Evolutionary conservation across 1,284 basidiomycete species (phyloP), one percentile per base, ranked within the genome.

Genomic region (Ganoderma boninense): DNA sequence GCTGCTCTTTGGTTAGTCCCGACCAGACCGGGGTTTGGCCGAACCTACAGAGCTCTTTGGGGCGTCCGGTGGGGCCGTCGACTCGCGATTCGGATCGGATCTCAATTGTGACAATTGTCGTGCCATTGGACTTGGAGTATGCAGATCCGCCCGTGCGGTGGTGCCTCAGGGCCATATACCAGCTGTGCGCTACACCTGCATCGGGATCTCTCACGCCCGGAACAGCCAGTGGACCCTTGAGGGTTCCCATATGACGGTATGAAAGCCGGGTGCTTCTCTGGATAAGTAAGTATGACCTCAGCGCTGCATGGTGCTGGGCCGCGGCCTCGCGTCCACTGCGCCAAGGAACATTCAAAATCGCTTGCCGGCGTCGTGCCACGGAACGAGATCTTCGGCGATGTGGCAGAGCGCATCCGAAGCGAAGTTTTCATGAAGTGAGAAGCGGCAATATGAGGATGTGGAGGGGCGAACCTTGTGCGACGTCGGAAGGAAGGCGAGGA

Each of bases 381-480:
- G 61, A 26, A 20, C 42, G 20, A 35, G 20, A 44, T 35, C 26
- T n/a, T 59, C 43, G 14, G 10, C 26, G 26, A n/a, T 35, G 57
- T 32, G 6, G 44, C 20, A 26, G 16, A 42, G 23, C n/a, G 49
- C 62, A 18, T 49, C 20, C 62, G 32, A 38, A n/a, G 18, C 20
- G 20, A 32, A 60, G 32, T 29, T 40, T 23, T n/a, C 32, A 60
- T 60, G 57, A 60, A n/a, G 23, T 52, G 23, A 52, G 49, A 52
- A 26, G 49, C 49, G 13, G 10, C n/a, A 60, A 60, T n/a, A n/a
- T 35, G 32, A n/a, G 20, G 35, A 40, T 4, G 16, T 40, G 43
- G 20, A 66, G 56, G 26, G 59, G 29, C 59, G 42, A 66, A 62
- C 59, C 38, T 62, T 62, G 65, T 54, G 44, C 59, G 59, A 62